Evolutionary conservation across 257 asterid species (phyloP), one percentile per base, ranked within the genome.

Genomic region (Agastache rugosa): DNA sequence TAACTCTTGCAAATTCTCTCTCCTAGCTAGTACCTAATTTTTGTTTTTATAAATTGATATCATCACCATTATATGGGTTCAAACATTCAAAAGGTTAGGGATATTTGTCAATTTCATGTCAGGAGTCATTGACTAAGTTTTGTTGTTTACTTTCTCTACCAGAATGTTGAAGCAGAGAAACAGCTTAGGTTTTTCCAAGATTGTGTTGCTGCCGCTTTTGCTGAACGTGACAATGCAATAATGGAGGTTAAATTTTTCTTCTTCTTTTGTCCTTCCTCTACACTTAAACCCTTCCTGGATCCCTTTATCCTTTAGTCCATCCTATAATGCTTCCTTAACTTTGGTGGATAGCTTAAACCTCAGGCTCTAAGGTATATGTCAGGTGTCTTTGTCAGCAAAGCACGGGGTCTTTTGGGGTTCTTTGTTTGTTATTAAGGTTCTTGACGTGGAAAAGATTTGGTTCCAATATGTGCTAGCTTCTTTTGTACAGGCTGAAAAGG

Each of bases 221-320:
- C 98, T 53, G 99, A 95, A 87, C 87, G 99, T 84, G 99, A 95
- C 82, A 88, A 81, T 75, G 96, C 99, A n/a, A 76, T 94, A 55
- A 79, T 94, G 88, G 99, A 94, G 99, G 99, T 93, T 39, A 54
- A 20, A n/a, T 48, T 62, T 56, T 75, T 71, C 53, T 63, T 10
- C 2, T 22, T 2, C 23, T 7, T 7, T 73, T 19, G 59, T 75
- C 69, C 71, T 75, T 69, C 25, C 44, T 64, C 77, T 68, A 27
- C 67, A 41, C 56, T n/a, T 25, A 37, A 69, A 12, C 39, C 7
- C 6, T 22, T 7, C 42, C 11, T 17, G 5, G 63, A 14, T 16
- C 31, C 70, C 25, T n/a, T 35, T 42, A n/a, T 71, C 53, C 14
- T 31, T 54, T n/a, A 39, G 41, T 50, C 62, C 53, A 42, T 11